A percentile compares a stretch with the other conserved stretches of the same genome.
Evolutionary conservation across 2,329 filamentous ascomycete species (phyloP).

Genomic region (Pestalotiopsis sp.): DNA sequence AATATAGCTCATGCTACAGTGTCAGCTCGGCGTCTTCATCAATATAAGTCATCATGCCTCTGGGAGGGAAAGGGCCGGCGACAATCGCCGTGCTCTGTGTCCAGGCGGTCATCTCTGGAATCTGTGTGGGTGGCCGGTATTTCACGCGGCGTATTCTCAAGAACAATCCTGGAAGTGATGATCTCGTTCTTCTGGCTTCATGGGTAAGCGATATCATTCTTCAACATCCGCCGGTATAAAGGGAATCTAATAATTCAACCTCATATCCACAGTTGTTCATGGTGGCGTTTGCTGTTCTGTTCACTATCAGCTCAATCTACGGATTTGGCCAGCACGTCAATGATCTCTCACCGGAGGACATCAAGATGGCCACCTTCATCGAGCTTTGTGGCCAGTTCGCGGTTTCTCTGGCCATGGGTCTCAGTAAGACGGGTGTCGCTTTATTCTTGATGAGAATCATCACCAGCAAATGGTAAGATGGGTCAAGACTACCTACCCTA

Average conservation of each 20-base stretch:
- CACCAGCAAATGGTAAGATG: conserved; percentile 14
- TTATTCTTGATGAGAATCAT: conserved; percentile 23
- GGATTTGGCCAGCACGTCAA: conserved; percentile 20
- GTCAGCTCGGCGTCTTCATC: neutral
- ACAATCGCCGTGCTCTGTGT: neutral
- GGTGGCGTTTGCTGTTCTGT: conserved; percentile 7
- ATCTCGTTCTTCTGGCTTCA: neutral
- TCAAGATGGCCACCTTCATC: conserved; percentile 17
- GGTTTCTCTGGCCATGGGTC: conserved; percentile 19
- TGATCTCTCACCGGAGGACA: conserved; percentile 15
- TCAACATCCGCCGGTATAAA: neutral
- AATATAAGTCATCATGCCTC: neutral
- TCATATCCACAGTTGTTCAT: neutral
- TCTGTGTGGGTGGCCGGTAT: neutral
- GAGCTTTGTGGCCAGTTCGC: conserved; percentile 19
- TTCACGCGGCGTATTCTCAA: neutral
- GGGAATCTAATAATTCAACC: neutral
- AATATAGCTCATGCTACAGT: neutral
- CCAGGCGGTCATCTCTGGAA: neutral
- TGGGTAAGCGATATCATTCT: neutral
- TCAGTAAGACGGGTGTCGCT: conserved; percentile 20
- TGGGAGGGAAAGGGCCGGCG: neutral
- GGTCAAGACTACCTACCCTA: neutral
- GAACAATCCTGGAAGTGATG: neutral
- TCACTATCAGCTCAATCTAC: conserved; percentile 16